Evolutionary conservation across 2,329 filamentous ascomycete genomes (phyloP).

Genomic region (Lojkania enalia): DNA sequence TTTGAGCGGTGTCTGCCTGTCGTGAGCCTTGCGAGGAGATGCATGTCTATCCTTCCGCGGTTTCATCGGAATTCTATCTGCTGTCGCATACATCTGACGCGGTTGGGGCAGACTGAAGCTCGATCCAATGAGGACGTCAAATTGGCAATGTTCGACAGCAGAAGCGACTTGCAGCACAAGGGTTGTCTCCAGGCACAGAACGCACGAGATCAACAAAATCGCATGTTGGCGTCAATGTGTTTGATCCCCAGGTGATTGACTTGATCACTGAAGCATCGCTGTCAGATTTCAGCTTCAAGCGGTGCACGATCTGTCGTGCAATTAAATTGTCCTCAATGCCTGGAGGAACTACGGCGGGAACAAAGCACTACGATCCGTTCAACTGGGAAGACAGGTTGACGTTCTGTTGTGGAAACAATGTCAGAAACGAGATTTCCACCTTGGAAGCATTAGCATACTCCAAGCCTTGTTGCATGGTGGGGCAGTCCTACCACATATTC

Average conservation of each 20-base stretch:
- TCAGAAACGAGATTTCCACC: background rate
- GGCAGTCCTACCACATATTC: background rate
- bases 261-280: background rate
- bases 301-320: background rate
- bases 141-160: background rate
- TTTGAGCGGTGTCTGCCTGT: constrained; percentile 3
- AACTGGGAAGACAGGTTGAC: background rate
- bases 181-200: background rate
- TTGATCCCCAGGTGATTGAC: background rate
- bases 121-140: background rate
- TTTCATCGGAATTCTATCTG: constrained; percentile 1
- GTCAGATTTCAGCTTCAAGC: background rate
- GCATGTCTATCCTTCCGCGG: background rate
- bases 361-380: background rate
- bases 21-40: constrained; percentile 2
- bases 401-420: background rate
- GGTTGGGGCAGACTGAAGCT: constrained; percentile 1
- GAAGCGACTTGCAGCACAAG: background rate
- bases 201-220: background rate
- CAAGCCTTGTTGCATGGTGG: background rate
- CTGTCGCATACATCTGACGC: background rate
- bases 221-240: background rate
- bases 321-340: background rate
- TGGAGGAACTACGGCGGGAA: background rate
- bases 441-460: background rate